Percentiles rank a stretch among this genome's conserved stretches.
phyloP scores from a whole-genome alignment of 2,329 filamentous ascomycete species.

The Pezicula rhizophila region DNA sequence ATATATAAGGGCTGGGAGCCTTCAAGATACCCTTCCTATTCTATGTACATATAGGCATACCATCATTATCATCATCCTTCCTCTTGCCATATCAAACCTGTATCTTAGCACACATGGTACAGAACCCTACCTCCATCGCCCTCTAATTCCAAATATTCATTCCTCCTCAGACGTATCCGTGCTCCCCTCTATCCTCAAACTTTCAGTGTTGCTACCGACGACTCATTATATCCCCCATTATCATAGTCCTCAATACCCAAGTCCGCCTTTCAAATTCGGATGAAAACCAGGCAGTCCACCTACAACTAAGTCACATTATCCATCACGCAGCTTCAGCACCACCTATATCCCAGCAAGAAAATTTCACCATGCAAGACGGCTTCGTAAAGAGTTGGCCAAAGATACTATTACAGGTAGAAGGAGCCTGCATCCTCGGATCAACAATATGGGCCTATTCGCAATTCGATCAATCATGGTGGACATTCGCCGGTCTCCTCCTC shows the following conservation, averaged over 20 bases:
- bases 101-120: no score
- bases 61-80: no score
- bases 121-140: not conserved
- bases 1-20: not conserved
- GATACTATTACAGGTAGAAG: not conserved
- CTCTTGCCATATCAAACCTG: no score
- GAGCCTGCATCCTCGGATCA: not conserved
- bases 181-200: no score
- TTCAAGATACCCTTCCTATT: not conserved
- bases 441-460: constrained; percentile 3
- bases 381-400: not conserved
- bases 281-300: not conserved
- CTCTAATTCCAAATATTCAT: no score
- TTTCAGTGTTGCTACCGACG: no score
- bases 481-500: not conserved
- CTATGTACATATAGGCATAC: no score
- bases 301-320: not conserved
- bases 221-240: not conserved
- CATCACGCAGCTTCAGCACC: not conserved
- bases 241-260: not conserved
- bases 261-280: not conserved
- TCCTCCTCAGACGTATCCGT: no score
- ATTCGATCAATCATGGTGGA: constrained; percentile 2
- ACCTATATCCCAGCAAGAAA: not conserved
- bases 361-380: not conserved